Base-by-base conservation (phyloP, 2,329 filamentous ascomycete species). In the Scedosporium boydii region DNA sequence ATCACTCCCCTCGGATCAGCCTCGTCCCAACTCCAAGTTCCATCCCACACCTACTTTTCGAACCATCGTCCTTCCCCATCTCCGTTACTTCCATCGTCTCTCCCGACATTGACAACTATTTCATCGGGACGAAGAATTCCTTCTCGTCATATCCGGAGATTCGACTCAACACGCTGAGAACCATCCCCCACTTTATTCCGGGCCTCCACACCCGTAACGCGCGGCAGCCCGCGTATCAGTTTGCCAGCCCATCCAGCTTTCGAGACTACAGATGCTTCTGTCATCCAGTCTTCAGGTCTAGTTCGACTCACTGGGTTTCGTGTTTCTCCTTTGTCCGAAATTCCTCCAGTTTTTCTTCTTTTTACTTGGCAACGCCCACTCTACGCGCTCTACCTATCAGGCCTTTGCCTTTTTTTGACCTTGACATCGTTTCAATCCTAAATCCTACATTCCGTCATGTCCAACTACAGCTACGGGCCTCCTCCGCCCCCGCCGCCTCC, bases 401-500 rank as follows among this genome's bases (percentile, higher is more conserved):
- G 41, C 21, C 29, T 63, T 16, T 21, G 62, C 29, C 59, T 26
- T n/a, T 64, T 55, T 38, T 23, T 23, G 27, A 29, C 27, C 6
- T 29, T 55, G 29, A 41, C 41, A 23, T 58, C 55, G 38, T 21
- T 9, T 34, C 18, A 6, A 26, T 56, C 14, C 38, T 27, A 29
- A 7, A 34, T 34, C 46, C 55, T 16, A 44, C 16, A 10, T 18
- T 59, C 62, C 64, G 63, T 62, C 59, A 82, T 82, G 80, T 75
- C 80, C 23, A 56, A 56, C 59, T 83, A 83, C 74, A 79, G 77
- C 61, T 83, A 83, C 74, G 80, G 76, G 51, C 51, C 51, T 55
- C 51, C 44, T n/a, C 80, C 80, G 23, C 80, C 80, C 62, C 80
- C 80, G 12, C 79, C 80, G 18, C 76, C 80, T 4, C 80, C 75